phyloP scores from a whole-genome alignment of 179 eudicot genomes.

The Spergularia azorica region DNA sequence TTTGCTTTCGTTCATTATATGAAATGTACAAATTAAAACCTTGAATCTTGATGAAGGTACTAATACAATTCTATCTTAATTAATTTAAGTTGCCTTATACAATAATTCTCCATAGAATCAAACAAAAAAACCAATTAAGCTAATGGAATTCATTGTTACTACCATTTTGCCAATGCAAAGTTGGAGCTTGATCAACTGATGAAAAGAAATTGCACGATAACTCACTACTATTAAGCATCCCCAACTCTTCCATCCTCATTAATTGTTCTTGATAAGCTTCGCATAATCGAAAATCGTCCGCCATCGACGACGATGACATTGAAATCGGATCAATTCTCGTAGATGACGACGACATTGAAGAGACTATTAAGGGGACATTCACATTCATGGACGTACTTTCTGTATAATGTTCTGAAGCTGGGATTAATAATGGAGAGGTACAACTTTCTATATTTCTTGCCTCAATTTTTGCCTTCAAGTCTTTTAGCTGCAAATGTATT shows the following conservation, averaged over 20 bases:
- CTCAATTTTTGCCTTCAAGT: constrained; percentile 32
- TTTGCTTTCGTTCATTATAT: no score
- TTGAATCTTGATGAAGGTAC: no score
- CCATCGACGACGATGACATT: constrained; percentile 15
- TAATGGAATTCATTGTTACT: no score
- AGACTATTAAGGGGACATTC: constrained; percentile 7
- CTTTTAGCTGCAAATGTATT: constrained; percentile 29
- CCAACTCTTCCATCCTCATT: constrained; percentile 27
- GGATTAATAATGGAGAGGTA: not conserved
- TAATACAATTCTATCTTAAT: no score
- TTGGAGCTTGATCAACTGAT: constrained; percentile 51
- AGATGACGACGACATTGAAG: constrained; percentile 20
- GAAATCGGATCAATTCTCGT: constrained; percentile 24
- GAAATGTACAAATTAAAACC: no score
- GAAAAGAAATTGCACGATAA: constrained; percentile 41
- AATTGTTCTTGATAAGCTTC: constrained; percentile 30
- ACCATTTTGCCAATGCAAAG: constrained; percentile 32
- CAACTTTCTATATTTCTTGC: constrained; percentile 10
- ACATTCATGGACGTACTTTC: not conserved
- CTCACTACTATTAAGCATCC: constrained; percentile 27
- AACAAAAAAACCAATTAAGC: no score
- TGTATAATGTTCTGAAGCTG: constrained; percentile 4
- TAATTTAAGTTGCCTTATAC: no score
- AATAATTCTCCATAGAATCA: no score
- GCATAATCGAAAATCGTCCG: constrained; percentile 23